A percentile compares a stretch with the other conserved stretches of the same genome.
These are phyloP conservation scores for Spergularia bocconei DNA, from an alignment of 148 eudicot genomes.

Conservation along the genomic window DNA sequence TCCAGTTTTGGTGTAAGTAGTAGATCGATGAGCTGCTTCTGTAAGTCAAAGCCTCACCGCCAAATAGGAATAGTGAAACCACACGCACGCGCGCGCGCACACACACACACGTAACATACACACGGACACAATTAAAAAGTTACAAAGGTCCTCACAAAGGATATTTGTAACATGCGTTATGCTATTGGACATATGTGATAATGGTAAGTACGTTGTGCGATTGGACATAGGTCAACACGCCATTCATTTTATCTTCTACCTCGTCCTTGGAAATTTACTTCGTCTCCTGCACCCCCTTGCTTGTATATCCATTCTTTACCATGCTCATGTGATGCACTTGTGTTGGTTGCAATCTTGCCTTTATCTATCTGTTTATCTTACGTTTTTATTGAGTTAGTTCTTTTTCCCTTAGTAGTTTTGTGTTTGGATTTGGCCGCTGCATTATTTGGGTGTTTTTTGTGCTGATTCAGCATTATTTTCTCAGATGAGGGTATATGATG, in stretches of 20 bases:
- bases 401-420: neutral
- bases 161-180: no score
- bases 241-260: neutral
- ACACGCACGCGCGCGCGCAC: neutral
- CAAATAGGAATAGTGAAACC: neutral
- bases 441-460: neutral
- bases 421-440: neutral
- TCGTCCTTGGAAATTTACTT: neutral
- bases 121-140: neutral
- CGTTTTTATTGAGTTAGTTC: neutral
- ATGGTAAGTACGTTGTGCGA: neutral
- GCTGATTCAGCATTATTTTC: neutral
- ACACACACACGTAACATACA: neutral
- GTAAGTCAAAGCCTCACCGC: neutral
- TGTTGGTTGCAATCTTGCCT: no score
- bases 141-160: neutral
- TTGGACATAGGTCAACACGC: neutral
- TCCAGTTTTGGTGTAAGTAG: neutral
- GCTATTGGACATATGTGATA: neutral
- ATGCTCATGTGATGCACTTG: no score
- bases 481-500: neutral
- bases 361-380: no score
- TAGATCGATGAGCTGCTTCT: neutral
- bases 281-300: neutral
- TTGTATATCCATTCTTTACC: no score